phyloP scores from a whole-genome alignment of 805 yeast species.

The Ogataea ganodermae region DNA sequence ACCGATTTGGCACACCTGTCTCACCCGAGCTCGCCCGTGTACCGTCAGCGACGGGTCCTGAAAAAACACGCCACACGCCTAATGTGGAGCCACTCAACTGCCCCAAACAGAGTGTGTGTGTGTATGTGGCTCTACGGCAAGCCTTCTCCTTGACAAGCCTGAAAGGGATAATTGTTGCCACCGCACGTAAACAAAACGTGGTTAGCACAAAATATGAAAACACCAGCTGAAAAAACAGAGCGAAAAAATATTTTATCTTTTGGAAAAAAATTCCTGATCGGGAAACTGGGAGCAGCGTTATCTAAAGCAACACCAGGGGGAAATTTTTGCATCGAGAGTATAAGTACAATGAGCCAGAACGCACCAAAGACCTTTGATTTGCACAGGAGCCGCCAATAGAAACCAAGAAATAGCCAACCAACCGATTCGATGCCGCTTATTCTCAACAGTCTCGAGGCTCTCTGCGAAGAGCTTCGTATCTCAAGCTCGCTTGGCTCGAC shows the following conservation, averaged over 20 bases:
- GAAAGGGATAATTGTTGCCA: conserved; percentile 4
- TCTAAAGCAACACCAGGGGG: conserved; percentile 2
- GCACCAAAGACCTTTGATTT: background rate
- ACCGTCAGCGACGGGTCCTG: background rate
- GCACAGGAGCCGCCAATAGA: background rate
- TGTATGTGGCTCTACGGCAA: too few relatives aligned
- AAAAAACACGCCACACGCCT: background rate
- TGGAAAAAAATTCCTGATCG: conserved; percentile 26
- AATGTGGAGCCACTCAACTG: background rate
- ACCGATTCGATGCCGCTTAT: conserved; percentile 12
- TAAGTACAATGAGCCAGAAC: background rate
- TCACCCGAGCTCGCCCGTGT: too few relatives aligned
- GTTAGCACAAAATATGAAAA: background rate
- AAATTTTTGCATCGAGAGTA: background rate
- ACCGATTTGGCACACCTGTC: too few relatives aligned
- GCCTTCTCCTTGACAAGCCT: background rate
- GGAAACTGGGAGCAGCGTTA: conserved; percentile 23
- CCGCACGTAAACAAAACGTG: background rate
- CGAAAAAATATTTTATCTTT: conserved; percentile 15
- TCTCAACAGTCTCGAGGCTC: conserved; percentile 8
- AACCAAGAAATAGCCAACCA: background rate
- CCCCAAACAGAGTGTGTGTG: too few relatives aligned
- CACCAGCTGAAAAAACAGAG: background rate
- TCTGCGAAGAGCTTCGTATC: conserved; percentile 8
- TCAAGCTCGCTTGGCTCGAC: conserved; percentile 11